Evolutionary conservation across 2,329 filamentous ascomycete species (phyloP).

Genomic region (Didymellaceae sp.): DNA sequence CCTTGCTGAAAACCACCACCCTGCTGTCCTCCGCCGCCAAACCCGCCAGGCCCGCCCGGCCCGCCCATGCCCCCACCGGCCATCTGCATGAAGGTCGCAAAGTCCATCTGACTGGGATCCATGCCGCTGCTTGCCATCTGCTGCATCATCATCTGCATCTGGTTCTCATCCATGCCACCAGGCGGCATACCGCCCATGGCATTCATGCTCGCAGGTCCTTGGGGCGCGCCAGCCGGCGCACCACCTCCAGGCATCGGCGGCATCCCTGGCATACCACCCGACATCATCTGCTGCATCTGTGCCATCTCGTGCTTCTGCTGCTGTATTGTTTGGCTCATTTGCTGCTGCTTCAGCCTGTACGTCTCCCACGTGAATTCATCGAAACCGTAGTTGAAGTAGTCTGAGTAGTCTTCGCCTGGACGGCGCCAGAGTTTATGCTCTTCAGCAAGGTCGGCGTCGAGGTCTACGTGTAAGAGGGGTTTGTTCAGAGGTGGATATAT

Average conservation of each 20-base stretch:
- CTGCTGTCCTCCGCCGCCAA: conserved; percentile 30
- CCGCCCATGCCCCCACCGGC: conserved; percentile 41
- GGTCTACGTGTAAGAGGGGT: conserved; percentile 67
- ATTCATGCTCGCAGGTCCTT: conserved; percentile 35
- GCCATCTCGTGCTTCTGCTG: conserved; percentile 76
- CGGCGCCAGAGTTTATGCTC: conserved; percentile 92
- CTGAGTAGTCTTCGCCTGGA: conserved; percentile 90
- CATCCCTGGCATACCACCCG: conserved; percentile 37
- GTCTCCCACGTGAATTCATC: conserved; percentile 98
- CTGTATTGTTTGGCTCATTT: conserved; percentile 75
- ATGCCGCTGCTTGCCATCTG: conserved; percentile 58
- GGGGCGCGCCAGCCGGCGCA: conserved; percentile 34
- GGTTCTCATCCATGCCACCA: conserved; percentile 56
- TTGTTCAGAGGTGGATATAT: conserved; percentile 76
- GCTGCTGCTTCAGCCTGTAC: conserved; percentile 88
- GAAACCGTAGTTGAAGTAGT: conserved; percentile 99
- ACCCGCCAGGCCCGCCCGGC: conserved; percentile 19
- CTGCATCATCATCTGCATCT: conserved; percentile 67
- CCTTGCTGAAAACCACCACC: conserved; percentile 39
- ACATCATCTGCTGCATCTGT: conserved; percentile 66
- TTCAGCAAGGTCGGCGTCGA: conserved; percentile 65
- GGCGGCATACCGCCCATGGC: conserved; percentile 40
- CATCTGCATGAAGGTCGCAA: conserved; percentile 46
- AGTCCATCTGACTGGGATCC: conserved; percentile 45
- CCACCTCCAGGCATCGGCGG: conserved; percentile 30